Conservation (phyloP, 371 early-diverging fungal genomes). For the Mortierella sp. region DNA sequence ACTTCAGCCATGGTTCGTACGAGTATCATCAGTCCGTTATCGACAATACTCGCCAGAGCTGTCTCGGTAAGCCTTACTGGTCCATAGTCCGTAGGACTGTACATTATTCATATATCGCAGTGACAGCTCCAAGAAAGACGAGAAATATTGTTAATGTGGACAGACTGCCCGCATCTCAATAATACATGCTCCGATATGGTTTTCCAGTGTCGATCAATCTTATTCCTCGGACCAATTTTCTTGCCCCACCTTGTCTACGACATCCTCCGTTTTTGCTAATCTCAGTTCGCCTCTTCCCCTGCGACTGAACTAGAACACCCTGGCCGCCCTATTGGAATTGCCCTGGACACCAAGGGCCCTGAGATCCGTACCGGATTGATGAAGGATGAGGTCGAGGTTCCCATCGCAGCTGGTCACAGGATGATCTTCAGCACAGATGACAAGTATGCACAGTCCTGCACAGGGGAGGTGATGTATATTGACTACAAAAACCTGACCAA, state of each 20-base stretch:
- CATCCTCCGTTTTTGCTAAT: background rate
- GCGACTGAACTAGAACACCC: slow-evolving; percentile 56
- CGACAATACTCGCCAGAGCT: slow-evolving; percentile 77
- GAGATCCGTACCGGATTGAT: slow-evolving; percentile 88
- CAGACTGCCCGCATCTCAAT: no score
- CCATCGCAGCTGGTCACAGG: slow-evolving; percentile 79
- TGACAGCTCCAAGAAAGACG: no score
- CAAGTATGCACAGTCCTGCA: slow-evolving; percentile 71
- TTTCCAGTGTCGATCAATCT: no score
- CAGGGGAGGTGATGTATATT: slow-evolving; percentile 81
- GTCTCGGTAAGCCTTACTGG: slow-evolving; percentile 19
- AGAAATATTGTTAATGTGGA: no score
- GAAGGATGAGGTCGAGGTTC: slow-evolving; percentile 71
- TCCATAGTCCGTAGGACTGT: background rate
- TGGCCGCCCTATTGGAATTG: slow-evolving; percentile 85
- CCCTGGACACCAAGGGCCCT: slow-evolving; percentile 90
- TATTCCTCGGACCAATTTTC: no score
- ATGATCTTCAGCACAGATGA: slow-evolving; percentile 89
- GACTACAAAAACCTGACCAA: slow-evolving; percentile 90
- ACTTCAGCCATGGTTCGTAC: slow-evolving; percentile 96
- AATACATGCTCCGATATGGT: no score
- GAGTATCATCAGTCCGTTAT: slow-evolving; percentile 94
- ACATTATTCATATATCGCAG: no score
- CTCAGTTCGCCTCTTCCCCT: background rate
- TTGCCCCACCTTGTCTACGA: no score